Evolutionary conservation across 495 filamentous ascomycete species (phyloP), one percentile per base, ranked within the genome.

Genomic region (Lophiostoma macrostomum): DNA sequence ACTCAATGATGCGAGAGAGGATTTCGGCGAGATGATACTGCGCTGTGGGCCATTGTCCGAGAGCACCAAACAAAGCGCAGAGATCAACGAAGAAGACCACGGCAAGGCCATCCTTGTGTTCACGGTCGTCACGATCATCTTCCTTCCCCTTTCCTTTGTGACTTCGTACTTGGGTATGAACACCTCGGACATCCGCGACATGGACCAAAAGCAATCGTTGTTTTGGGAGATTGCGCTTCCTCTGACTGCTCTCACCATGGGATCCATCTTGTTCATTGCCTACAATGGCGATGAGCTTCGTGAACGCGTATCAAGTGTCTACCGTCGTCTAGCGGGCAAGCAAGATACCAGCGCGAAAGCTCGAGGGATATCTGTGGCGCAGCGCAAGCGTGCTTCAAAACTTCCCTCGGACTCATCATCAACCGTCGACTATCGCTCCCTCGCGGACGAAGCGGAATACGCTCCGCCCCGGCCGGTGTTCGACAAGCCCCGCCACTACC

Each of bases 161-260:
- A 53, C 63, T 10, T 50, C 36, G 32, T 63, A 50, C 37, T 31
- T 60, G 5, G 64, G 53, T 18, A 67, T 62, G 61, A 66, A 66
- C 28, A 58, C 56, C 6, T 35, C 30, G 18, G 64, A 66, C 35
- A 61, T 66, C n/a, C 44, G 64, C 16, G 50, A 59, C 20, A 64
- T 61, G 60, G 41, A 42, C n/a, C 49, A 36, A n/a, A 56, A 48
- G 14, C 64, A 66, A 55, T 32, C 38, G 0, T 32, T 64, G 19
- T 66, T 66, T 36, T 66, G 64, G 64, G 52, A 37, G n/a, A 61
- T 66, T 29, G 64, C 56, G 2, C 12, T 66, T 20, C 64, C 64
- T 7, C 53, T 66, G 2, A 64, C 64, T 3, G 32, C 44, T 7
- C 36, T 64, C 6, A 53, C 48, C 1, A 31, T 66, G 22, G 40